Evolutionary conservation across 495 filamentous ascomycete genomes (phyloP).

Genomic region (Chaetomium fimeti): DNA sequence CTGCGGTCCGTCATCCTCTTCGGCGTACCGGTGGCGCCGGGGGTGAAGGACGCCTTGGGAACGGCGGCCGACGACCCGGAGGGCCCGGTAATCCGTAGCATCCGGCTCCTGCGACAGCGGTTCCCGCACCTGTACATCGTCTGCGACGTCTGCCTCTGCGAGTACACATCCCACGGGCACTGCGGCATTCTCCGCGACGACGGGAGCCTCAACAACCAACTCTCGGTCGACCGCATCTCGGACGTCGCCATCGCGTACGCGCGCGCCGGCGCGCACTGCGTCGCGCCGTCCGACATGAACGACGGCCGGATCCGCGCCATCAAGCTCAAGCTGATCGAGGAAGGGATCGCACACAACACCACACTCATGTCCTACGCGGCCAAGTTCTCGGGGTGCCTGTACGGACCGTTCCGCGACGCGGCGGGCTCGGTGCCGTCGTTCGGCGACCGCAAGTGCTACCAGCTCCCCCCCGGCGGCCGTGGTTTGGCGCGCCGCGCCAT

Average conservation of each 20-base stretch:
- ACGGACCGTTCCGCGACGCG: constrained; percentile 95
- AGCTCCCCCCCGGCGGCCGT: constrained; percentile 85
- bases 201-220: constrained; percentile 83
- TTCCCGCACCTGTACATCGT: constrained; percentile 90
- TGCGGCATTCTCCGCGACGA: constrained; percentile 94
- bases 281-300: constrained; percentile 98
- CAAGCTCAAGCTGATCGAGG: constrained; percentile 91
- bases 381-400: constrained; percentile 94
- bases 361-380: constrained; percentile 96
- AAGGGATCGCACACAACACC: constrained; percentile 81
- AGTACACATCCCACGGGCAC: constrained; percentile 98
- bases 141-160: constrained; percentile 93
- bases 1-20: constrained; percentile 92
- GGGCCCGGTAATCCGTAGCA: constrained; percentile 84
- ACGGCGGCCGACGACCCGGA: constrained; percentile 91
- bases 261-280: constrained; percentile 88
- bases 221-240: constrained; percentile 88
- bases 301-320: constrained; percentile 94
- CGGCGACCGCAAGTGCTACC: constrained; percentile 93
- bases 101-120: constrained; percentile 72
- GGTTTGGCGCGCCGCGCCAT: constrained; percentile 95
- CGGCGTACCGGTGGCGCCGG: constrained; percentile 78
- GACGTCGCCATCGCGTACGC: constrained; percentile 94
- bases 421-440: constrained; percentile 90
- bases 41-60: constrained; percentile 84